Evolutionary conservation across 1,284 basidiomycete species (phyloP).

Genomic region (Microbotryum violaceum): DNA sequence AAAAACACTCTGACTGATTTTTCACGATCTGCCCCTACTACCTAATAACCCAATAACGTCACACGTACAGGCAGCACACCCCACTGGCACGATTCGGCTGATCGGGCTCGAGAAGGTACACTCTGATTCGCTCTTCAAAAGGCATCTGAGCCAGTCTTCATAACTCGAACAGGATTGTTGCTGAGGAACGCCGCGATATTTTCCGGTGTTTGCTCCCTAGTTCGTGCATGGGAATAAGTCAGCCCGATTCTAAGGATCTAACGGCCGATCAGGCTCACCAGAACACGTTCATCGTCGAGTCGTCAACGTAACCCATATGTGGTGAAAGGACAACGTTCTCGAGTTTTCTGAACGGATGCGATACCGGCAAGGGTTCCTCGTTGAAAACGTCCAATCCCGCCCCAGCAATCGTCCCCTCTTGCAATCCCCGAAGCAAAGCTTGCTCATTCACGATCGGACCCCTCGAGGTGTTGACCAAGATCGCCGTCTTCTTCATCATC

Average conservation of each 20-base stretch:
- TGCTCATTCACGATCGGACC: slow-evolving; percentile 55
- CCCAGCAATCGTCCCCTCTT: slow-evolving; percentile 34
- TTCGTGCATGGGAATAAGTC: too few relatives aligned
- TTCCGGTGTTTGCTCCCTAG: slow-evolving; percentile 44
- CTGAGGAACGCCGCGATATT: slow-evolving; percentile 51
- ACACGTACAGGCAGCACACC: too few relatives aligned
- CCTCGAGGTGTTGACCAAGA: slow-evolving; percentile 58
- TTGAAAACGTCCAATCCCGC: slow-evolving; percentile 50
- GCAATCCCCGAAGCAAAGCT: slow-evolving; percentile 45
- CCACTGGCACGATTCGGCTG: too few relatives aligned
- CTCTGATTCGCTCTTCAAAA: too few relatives aligned
- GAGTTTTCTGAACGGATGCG: slow-evolving; percentile 50
- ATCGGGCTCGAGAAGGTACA: too few relatives aligned
- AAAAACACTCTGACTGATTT: too few relatives aligned
- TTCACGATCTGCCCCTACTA: too few relatives aligned
- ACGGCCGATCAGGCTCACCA: background rate
- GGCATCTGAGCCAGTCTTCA: background rate
- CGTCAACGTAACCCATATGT: slow-evolving; percentile 47
- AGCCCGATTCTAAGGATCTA: too few relatives aligned
- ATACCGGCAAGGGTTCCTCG: slow-evolving; percentile 53
- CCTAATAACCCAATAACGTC: too few relatives aligned
- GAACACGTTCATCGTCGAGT: slow-evolving; percentile 7
- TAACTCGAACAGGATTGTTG: slow-evolving; percentile 10
- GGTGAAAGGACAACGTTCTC: slow-evolving; percentile 54
- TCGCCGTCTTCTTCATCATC: slow-evolving; percentile 51